Percentiles rank a stretch among this genome's conserved stretches.
These are phyloP conservation scores for Inga laurina DNA, from an alignment of 306 rosid species.

Conservation along the genomic window DNA sequence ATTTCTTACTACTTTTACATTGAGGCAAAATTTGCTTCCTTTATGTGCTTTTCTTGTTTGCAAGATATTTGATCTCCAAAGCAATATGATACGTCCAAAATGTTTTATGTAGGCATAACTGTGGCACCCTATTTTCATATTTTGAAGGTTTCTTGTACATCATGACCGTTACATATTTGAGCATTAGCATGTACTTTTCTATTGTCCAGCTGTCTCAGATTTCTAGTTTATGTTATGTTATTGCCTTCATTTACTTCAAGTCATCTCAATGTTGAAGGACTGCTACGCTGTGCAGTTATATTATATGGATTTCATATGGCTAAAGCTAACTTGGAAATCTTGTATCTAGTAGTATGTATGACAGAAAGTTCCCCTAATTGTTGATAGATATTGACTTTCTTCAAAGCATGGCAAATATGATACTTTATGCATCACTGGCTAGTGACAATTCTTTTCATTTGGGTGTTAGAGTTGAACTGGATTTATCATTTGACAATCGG, in stretches of 20 bases:
- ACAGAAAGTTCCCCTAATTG: neutral
- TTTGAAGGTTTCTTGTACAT: neutral
- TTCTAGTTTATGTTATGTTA: neutral
- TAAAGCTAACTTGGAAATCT: neutral
- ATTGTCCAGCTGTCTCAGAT: neutral
- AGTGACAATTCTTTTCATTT: neutral
- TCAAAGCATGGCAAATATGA: neutral
- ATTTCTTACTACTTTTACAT: neutral
- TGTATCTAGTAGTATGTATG: neutral
- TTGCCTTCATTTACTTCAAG: neutral
- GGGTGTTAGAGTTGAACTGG: neutral
- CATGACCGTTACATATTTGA: neutral
- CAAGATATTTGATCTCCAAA: neutral
- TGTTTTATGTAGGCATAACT: neutral
- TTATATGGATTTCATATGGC: neutral
- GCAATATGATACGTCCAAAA: neutral
- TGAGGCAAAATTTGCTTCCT: neutral
- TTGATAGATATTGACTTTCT: neutral
- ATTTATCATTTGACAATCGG: neutral
- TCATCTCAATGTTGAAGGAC: neutral
- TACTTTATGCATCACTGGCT: neutral
- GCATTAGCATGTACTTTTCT: neutral
- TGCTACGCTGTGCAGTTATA: neutral
- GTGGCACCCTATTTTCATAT: neutral
- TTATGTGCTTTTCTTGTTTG: neutral